Conservation (phyloP, 1,284 basidiomycete genomes). For the Retiboletus flavoniger region DNA sequence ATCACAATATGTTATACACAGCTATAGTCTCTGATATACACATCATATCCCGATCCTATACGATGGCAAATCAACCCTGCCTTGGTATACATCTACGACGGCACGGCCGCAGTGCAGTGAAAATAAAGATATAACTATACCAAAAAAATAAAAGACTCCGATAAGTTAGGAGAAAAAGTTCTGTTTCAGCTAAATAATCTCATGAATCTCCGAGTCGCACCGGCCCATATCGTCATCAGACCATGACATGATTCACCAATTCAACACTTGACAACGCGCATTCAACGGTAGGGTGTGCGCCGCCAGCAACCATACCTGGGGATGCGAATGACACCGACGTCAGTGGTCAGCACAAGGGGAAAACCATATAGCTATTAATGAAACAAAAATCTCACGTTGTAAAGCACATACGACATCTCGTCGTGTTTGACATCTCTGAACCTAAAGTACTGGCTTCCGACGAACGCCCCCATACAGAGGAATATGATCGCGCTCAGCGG, state of each 20-base stretch:
- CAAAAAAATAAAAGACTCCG: not conserved
- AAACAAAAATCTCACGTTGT: conserved; percentile 19
- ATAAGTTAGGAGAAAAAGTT: not conserved
- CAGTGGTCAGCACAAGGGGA: not conserved
- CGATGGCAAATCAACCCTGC: not conserved
- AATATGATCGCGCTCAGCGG: conserved; percentile 9
- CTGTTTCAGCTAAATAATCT: not conserved
- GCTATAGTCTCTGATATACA: too few species aligned
- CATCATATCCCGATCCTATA: not conserved
- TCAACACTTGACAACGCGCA: conserved; percentile 5
- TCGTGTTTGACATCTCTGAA: conserved; percentile 14
- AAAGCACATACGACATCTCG: conserved; percentile 18
- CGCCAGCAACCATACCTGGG: conserved; percentile 11
- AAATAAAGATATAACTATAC: not conserved
- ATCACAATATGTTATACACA: not conserved
- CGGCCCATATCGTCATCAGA: too few species aligned
- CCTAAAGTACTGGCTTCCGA: conserved; percentile 19
- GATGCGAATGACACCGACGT: not conserved
- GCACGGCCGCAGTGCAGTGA: not conserved
- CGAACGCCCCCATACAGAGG: conserved; percentile 14
- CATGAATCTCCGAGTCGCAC: too few species aligned
- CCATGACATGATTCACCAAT: conserved; percentile 4
- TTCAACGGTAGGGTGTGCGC: conserved; percentile 13
- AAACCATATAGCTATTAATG: not conserved
- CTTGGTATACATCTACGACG: not conserved